Base-by-base conservation (phyloP, 2,329 filamentous ascomycete genomes). In the Reticulascus tulasneorum region DNA sequence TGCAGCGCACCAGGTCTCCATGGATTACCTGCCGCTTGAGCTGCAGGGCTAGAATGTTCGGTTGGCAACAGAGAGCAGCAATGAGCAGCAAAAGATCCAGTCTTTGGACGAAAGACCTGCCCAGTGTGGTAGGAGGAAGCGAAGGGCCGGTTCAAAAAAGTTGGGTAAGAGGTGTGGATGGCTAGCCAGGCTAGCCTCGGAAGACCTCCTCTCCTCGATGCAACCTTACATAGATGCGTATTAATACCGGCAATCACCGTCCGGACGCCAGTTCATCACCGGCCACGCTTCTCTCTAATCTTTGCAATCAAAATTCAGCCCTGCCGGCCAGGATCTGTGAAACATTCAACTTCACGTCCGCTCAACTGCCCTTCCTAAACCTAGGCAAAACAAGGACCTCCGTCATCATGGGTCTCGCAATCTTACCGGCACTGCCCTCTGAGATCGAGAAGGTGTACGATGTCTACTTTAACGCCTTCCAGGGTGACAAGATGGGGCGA, bases 391-490 rank as follows among this genome's bases (percentile, higher is more conserved):
- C n/a, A n/a, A n/a, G n/a, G n/a, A 19, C 33, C 23, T 32, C 16
- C 15, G 27, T 29, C 31, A 54, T 38, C 20, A 66, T 65, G 63
- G 49, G 53, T 25, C 63, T 63, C 37, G 55, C 60, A 18, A 58
- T 71, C n/a, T 50, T 66, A 16, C 68, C 68, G 16, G 64, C 66
- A 11, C 51, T 70, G 22, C 61, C 69, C 37, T 59, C 64, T 6
- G 68, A 71, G 46, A 69, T 71, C 48, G 55, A 58, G 20, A 53
- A 53, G 22, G 58, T 71, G 22, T 72, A 71, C 53, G 60, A 70
- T 38, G 54, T 61, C 32, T 71, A 71, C 53, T 71, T 71, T 42
- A 49, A 54, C 15, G 63, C 67, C 25, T 72, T 71, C 53, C 53
- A 59, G 24, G 41, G 50, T 25, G 60, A 64, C 25, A 33, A 44